Evolutionary conservation across 2,329 filamentous ascomycete species (phyloP), one percentile per base, ranked within the genome.

Genomic region (Xylaria sp.): DNA sequence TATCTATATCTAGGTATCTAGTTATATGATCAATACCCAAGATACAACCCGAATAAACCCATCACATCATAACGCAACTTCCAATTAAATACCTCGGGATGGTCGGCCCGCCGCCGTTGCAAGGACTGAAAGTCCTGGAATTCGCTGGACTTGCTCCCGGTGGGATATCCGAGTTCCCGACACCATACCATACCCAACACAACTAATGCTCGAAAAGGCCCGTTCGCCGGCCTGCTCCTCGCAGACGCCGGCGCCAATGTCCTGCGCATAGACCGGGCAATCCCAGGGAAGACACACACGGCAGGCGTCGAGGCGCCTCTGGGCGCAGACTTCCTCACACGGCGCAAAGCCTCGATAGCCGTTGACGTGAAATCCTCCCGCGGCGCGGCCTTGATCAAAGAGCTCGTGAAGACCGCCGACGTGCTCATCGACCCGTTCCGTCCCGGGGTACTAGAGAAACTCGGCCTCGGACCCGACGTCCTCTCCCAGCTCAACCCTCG

Each of bases 391-490:
- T 83, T 98, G 6, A 80, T 97, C 62, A 90, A 89, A 69, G 82
- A 85, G 2, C 84, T 98, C 0, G 82, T 91, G 42, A 80, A 82
- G 18, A 78, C 83, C 18, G 85, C 89, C 65, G 95, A 98, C 80
- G 85, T 98, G 42, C 80, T 98, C 32, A 96, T 98, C 79, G 96
- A 98, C 79, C 95, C 96, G 0, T 98, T 94, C 84, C 92, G 95
- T 0, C 95, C 95, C 0, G 93, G 94, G 42, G 93, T 98, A 0
- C 87, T 98, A 1, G 95, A 98, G 81, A 92, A 91, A 60, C 88
- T 95, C 10, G 92, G 92, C 0, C 87, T 98, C 1, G 90, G 89
- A 0, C 95, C 95, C 8, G 85, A 87, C 0, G 86, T 87, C 0
- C 84, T 98, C 8, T 82, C 89, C 32, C 83, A 81, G 27, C 77